Base-by-base conservation (phyloP, 768 basidiomycete genomes). In the Trametes punicea region DNA sequence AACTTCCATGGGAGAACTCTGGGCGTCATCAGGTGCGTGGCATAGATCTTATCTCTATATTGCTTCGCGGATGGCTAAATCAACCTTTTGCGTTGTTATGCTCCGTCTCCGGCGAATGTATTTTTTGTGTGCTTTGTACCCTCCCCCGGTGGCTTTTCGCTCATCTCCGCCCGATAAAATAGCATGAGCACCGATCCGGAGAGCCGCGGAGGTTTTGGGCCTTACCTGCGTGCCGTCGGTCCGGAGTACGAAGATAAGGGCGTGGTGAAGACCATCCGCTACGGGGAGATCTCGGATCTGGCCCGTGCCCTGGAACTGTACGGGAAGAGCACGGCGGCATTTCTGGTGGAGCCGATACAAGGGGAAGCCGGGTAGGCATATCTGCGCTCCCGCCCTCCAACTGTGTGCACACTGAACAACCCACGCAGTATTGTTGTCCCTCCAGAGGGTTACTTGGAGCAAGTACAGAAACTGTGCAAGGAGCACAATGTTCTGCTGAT, bases 1-100 rank as follows among this genome's bases (percentile, higher is more conserved):
- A 98, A 98, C 70, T 99, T 99, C 77, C 97, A 98, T 67, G 97
- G 97, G 9, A 78, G 97, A 57, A 98, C 96, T 1, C 66, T 95
- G 38, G 88, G 91, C 9, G 83, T 95, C 27, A 92, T 96, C 64
- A 90, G 87, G 85, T 85, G 39, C 26, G 44, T 51, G 51, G 13
- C 25, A 15, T 46, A 46, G 46, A 21, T 40, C 26, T 16, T 47
- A 41, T 55, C 56, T 58, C 33, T 42, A 54, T 44, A 47, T 16
- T 9, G 25, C 53, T 52, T 48, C 53, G 42, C 39, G 42, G 23
- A 44, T 16, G 42, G 42, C 41, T 46, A 54, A n/a, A 48, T 51
- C 49, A 50, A 42, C 26, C 52, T 57, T 55, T 60, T 48, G 52
- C 38, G 40, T 52, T 55, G 26, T 34, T n/a, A 42, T 48, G 56